Evolutionary conservation across 768 basidiomycete genomes (phyloP), one percentile per base, ranked within the genome.

Genomic region (Phanerodontia chrysosporium): DNA sequence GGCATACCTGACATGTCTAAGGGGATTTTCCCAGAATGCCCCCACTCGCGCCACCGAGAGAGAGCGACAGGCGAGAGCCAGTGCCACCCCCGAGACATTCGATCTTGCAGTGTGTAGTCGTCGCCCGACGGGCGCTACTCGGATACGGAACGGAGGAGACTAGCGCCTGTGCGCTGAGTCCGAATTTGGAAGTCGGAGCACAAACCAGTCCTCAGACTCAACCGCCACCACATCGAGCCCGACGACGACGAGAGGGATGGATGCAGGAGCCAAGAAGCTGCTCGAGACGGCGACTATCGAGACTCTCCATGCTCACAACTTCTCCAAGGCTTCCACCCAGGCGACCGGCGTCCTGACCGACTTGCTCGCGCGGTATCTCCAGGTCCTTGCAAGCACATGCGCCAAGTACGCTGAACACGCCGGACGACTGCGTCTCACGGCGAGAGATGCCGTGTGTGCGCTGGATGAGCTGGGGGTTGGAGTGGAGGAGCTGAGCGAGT

Each of bases 401-500:
- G 85, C 85, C 22, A 83, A 82, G 66, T 89, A 89, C 66, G 85
- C 90, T 0, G 81, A 87, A 58, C 88, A 90, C 65, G 80, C 89
- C 1, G 90, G 89, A n/a, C 74, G 92, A 49, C 77, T 79, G 1
- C 74, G 73, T 24, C 68, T 90, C 21, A 81, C 80, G 16, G 73
- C 79, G 0, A 74, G 77, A 55, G 92, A 94, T 71, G 83, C 84
- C 6, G 65, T 85, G 2, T 75, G 76, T 13, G 89, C 87, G 10
- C 75, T 94, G 28, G 83, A 83, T n/a, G 90, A 92, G 55, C 75
- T 92, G 16, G 92, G 92, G 18, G 79, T 90, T 1, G 80, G 77
- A 45, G 58, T 90, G 24, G 82, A 88, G 8, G 92, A 94, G 69
- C 74, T 94, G 55, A 73, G 67, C 25, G 86, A 87, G 58, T 91